Evolutionary conservation across 1,284 basidiomycete genomes (phyloP).

Genomic region (Moesziomyces sp.): DNA sequence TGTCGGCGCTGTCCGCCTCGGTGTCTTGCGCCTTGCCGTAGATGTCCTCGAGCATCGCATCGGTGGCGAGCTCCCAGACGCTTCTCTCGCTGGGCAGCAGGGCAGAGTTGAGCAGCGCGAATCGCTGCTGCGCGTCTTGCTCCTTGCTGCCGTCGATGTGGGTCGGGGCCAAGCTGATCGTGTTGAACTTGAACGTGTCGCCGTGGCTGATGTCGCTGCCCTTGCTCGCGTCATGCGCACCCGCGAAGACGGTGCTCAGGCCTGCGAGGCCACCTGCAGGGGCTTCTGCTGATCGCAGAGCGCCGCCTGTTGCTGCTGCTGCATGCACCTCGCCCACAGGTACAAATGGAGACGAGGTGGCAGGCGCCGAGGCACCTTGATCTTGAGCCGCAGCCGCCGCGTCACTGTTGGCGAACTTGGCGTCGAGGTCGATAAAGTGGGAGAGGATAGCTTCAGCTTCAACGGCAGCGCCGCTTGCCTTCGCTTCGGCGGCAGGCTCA

Average conservation of each 20-base stretch:
- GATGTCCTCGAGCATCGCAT: conserved; percentile 46
- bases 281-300: conserved; percentile 37
- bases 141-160: conserved; percentile 11
- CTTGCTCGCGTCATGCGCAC: conserved; percentile 15
- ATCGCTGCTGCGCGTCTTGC: conserved; percentile 16
- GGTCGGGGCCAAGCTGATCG: conserved; percentile 23
- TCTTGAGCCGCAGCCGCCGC: conserved; percentile 44
- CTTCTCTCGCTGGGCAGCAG: conserved; percentile 31
- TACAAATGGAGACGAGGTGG: conserved; percentile 43
- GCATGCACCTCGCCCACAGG: conserved; percentile 37
- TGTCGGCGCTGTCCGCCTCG: conserved; percentile 3
- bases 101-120: conserved; percentile 40
- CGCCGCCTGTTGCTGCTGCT: conserved; percentile 29
- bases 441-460: conserved; percentile 55
- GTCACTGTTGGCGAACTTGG: conserved; percentile 41
- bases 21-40: conserved; percentile 18
- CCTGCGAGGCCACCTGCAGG: conserved; percentile 37
- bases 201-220: background rate
- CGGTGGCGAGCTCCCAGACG: conserved; percentile 45
- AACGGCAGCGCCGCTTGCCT: conserved; percentile 42
- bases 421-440: conserved; percentile 50
- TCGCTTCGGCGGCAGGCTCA: conserved; percentile 36
- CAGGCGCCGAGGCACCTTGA: conserved; percentile 46
- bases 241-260: conserved; percentile 30
- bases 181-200: conserved; percentile 21